These are phyloP conservation scores for Stagonosporopsis rhizophila DNA, from an alignment of 2,329 filamentous ascomycete species.

Conservation along the genomic window DNA sequence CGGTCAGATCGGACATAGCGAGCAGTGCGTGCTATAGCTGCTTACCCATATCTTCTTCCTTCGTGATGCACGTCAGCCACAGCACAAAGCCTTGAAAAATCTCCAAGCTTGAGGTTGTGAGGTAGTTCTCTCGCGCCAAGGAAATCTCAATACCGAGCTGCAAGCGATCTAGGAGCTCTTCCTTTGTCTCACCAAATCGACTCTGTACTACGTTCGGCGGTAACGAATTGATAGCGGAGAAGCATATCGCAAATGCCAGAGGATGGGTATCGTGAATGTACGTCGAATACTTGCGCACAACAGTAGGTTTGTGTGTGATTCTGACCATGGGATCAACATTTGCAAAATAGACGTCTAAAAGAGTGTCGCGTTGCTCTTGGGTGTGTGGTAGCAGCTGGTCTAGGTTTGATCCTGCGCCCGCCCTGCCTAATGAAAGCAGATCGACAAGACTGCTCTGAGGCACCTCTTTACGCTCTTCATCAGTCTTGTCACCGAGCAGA, in stretches of 20 bases:
- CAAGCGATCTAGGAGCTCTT: constrained; percentile 40
- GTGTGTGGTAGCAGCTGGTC: constrained; percentile 39
- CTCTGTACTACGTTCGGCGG: constrained; percentile 38
- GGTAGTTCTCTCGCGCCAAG: constrained; percentile 46
- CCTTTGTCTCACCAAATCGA: constrained; percentile 44
- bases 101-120: constrained; percentile 48
- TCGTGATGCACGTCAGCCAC: constrained; percentile 48
- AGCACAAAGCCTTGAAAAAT: constrained; percentile 48
- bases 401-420: constrained; percentile 35
- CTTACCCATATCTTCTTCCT: constrained; percentile 50
- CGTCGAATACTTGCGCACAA: constrained; percentile 36
- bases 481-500: constrained; percentile 41
- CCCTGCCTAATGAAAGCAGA: constrained; percentile 43
- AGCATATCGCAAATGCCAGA: constrained; percentile 47
- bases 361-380: constrained; percentile 40
- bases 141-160: constrained; percentile 47
- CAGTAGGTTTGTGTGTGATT: constrained; percentile 45
- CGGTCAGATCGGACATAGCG: not conserved
- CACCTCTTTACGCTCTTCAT: constrained; percentile 39
- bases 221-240: constrained; percentile 46
- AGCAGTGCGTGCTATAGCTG: not conserved
- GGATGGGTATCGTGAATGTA: constrained; percentile 43
- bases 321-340: constrained; percentile 49
- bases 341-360: constrained; percentile 45
- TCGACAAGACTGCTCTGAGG: constrained; percentile 42